phyloP scores from a whole-genome alignment of 2,329 filamentous ascomycete species.

The Knufia petricola region DNA sequence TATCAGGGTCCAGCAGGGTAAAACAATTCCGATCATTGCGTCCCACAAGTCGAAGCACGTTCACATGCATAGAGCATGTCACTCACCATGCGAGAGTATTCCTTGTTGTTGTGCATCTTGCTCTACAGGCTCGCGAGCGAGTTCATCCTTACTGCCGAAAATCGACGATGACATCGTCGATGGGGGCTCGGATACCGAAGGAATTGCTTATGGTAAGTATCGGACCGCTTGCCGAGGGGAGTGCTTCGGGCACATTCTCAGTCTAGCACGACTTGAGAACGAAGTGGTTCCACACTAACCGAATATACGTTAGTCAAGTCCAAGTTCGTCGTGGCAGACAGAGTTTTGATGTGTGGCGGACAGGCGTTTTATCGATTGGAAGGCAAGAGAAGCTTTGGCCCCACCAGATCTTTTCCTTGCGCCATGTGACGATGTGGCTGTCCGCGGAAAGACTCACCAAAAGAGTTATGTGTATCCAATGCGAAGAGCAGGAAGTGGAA shows the following conservation, averaged over 20 bases:
- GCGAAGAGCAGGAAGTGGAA: background rate
- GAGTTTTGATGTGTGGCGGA: no score
- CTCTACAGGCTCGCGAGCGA: background rate
- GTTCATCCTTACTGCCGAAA: background rate
- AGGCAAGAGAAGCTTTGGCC: no score
- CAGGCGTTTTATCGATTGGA: no score
- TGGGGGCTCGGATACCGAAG: background rate
- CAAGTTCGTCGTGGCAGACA: no score
- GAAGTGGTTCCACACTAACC: no score
- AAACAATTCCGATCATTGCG: background rate
- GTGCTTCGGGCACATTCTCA: background rate
- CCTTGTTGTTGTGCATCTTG: background rate
- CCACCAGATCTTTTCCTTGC: background rate
- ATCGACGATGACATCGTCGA: slow-evolving; percentile 5
- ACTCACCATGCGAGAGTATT: background rate
- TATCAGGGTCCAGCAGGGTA: slow-evolving; percentile 3
- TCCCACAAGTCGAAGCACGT: background rate
- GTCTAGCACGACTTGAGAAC: background rate
- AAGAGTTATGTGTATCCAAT: background rate
- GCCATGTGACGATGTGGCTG: background rate
- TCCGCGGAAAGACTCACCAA: background rate
- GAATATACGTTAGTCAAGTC: no score
- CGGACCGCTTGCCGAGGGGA: background rate
- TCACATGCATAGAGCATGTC: slow-evolving; percentile 3
- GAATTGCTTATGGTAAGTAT: background rate